Conservation (phyloP, 495 filamentous ascomycete genomes). For the Hypoxylon subgilvum region DNA sequence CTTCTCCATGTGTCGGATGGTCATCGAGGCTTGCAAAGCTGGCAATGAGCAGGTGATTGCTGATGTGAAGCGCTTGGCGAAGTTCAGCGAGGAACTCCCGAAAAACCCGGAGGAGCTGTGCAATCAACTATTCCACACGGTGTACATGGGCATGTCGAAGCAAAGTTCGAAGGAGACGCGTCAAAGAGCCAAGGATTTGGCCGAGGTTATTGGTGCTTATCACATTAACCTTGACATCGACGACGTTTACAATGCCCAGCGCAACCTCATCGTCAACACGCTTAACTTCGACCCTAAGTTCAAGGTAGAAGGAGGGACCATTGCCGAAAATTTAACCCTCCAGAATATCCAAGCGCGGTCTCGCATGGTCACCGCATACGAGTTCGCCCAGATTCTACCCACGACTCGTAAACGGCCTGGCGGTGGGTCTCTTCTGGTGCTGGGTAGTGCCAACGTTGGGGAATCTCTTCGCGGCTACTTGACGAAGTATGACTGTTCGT, state of each 20-base stretch:
- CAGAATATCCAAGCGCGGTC: conserved; percentile 84
- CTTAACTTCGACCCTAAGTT: conserved; percentile 60
- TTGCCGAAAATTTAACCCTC: conserved; percentile 67
- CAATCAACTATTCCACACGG: conserved; percentile 70
- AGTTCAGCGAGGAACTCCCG: conserved; percentile 61
- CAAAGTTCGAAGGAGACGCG: conserved; percentile 77
- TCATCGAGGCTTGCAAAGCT: conserved; percentile 66
- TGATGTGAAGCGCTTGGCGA: conserved; percentile 69
- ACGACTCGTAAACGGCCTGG: conserved; percentile 64
- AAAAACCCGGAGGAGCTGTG: conserved; percentile 67
- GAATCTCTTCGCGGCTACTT: conserved; percentile 68
- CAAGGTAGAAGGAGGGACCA: conserved; percentile 69
- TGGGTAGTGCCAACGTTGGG: conserved; percentile 60
- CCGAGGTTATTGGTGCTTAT: conserved; percentile 72
- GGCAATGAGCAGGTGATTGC: conserved; percentile 69
- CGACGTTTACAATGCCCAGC: conserved; percentile 54
- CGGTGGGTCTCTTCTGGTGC: conserved; percentile 48
- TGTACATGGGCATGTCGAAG: conserved; percentile 80
- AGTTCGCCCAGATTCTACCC: conserved; percentile 72
- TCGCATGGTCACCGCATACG: conserved; percentile 82
- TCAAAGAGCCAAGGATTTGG: conserved; percentile 69
- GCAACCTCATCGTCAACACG: conserved; percentile 42
- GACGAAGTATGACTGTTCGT: conserved; percentile 34
- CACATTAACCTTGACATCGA: conserved; percentile 83
- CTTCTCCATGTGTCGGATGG: conserved; percentile 74